Base-by-base conservation (phyloP, 495 filamentous ascomycete genomes). In the Aspergillus wentii region DNA sequence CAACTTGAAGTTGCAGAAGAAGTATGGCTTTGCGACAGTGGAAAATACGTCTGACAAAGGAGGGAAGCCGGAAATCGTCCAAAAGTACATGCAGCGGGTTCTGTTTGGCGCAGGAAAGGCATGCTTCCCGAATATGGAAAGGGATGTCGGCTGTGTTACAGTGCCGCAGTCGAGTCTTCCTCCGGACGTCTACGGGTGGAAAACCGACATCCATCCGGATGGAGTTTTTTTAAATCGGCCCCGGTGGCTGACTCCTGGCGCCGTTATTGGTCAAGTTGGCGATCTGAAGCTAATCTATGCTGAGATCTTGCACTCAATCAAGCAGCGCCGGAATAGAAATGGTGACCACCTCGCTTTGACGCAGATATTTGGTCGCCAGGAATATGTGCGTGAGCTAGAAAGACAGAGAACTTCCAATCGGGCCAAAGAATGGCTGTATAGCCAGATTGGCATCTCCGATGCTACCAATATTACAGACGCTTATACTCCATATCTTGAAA, bases 21-120 rank as follows among this genome's bases (percentile, higher is more conserved):
- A 66, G 27, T 78, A 79, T 49, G 74, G 74, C 2, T 59, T 57
- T 37, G 58, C 59, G 5, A 46, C 42, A 7, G 49, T 66, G 15
- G 49, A 64, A 4, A 50, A 52, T 16, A 33, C 52, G 5, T 41
- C 25, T 30, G 23, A 45, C 36, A 33, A 41, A 52, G 16, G 48
- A 4, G 49, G 48, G 14, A 41, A 48, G 3, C 37, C 57, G 1
- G 57, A 66, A 26, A 45, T 44, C 16, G 54, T 73, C 14, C 68
- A 62, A 31, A 73, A 66, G 36, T 80, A 74, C 35, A 65, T 62
- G 1, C 75, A 81, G 43, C 69, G 66, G 5, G 71, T 82, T 10
- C 40, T 85, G 2, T 85, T 82, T 43, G 75, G 68, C 21, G 75
- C 79, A 10, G 68, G 75, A 52, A 85, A 83, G 56, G 47, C 61